Conservation (phyloP, 257 asterid species). For the Schizonepeta tenuifolia region DNA sequence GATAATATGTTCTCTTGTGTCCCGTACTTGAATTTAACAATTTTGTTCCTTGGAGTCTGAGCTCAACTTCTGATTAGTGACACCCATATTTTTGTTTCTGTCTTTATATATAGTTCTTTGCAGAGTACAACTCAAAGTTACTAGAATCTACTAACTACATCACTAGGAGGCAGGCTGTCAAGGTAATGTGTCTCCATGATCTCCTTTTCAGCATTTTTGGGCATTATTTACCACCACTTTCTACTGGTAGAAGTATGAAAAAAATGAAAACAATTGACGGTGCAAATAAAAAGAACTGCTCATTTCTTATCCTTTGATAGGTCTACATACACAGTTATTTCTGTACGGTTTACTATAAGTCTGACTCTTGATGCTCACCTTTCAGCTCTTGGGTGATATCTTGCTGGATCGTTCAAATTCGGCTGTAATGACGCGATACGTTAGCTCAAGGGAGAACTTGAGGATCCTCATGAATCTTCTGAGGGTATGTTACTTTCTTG, state of each 20-base stretch:
- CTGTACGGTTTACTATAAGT: constrained; percentile 5
- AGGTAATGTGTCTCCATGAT: constrained; percentile 50
- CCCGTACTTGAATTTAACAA: neutral
- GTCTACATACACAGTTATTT: neutral
- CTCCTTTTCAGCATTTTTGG: constrained; percentile 16
- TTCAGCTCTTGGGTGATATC: constrained; percentile 86
- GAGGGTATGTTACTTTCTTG: constrained; percentile 56
- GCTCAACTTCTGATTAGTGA: constrained; percentile 12
- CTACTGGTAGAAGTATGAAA: neutral
- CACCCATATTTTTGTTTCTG: neutral
- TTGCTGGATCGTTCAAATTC: constrained; percentile 89
- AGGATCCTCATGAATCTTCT: constrained; percentile 97
- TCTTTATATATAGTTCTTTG: constrained; percentile 57
- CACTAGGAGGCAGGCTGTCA: constrained; percentile 90
- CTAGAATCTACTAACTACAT: constrained; percentile 82
- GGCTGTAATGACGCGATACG: constrained; percentile 82
- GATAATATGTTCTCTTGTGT: neutral
- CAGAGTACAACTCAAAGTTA: constrained; percentile 81
- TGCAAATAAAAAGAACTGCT: neutral
- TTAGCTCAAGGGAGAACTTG: constrained; percentile 81
- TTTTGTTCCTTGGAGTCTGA: constrained; percentile 7
- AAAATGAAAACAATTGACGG: neutral
- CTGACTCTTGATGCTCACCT: constrained; percentile 31
- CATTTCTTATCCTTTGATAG: constrained; percentile 1
- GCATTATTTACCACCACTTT: neutral